Percentiles rank a stretch among this genome's conserved stretches.
Evolutionary conservation across 306 rosid genomes (phyloP).

Genomic region (Sicyos edulis): DNA sequence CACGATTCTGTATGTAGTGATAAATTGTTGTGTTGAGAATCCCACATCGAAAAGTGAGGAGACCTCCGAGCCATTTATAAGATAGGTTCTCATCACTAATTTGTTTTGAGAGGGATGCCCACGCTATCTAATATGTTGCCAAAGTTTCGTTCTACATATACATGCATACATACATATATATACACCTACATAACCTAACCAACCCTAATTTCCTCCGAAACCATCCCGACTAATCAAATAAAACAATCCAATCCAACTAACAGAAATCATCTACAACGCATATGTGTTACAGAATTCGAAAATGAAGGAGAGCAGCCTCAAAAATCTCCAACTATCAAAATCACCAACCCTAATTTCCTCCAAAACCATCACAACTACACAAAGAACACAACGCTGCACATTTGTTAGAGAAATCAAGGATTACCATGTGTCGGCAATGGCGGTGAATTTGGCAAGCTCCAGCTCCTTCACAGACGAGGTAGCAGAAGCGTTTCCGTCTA

Average conservation of each 20-base stretch:
- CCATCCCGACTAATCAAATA: not conserved
- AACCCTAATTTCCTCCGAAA: not conserved
- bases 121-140: too few species aligned
- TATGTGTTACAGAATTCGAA: not conserved
- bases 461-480: slow-evolving; percentile 50
- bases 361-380: not conserved
- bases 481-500: slow-evolving; percentile 12
- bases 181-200: not conserved
- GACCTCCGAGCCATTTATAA: too few species aligned
- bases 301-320: too few species aligned
- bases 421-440: slow-evolving; percentile 71
- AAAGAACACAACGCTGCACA: not conserved
- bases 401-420: slow-evolving; percentile 5
- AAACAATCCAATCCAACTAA: not conserved
- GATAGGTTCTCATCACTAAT: too few species aligned
- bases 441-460: slow-evolving; percentile 68
- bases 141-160: not conserved
- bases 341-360: slow-evolving; percentile 1
- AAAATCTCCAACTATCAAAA: not conserved
- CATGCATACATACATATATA: not conserved
- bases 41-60: too few species aligned
- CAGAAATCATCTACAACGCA: not conserved
- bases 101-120: too few species aligned
- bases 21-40: not conserved
- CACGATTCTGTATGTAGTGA: not conserved